These are phyloP conservation scores for Endocarpon pusillum DNA, from an alignment of 495 filamentous ascomycete genomes.

Conservation along the genomic window DNA sequence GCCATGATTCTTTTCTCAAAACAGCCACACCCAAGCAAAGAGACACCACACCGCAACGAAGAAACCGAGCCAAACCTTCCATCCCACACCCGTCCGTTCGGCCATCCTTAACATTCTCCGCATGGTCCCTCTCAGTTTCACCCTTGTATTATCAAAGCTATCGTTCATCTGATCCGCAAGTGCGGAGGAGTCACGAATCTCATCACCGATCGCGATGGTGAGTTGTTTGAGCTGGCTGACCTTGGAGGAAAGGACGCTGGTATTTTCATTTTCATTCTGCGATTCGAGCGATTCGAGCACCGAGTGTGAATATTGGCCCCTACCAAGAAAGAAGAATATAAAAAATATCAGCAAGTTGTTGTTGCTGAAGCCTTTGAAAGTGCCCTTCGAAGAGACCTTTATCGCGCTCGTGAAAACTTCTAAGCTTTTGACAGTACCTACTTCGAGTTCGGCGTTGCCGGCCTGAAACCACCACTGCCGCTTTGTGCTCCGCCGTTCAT, in stretches of 20 bases:
- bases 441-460: slow-evolving; percentile 75
- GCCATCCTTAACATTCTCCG: slow-evolving; percentile 95
- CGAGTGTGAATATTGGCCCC: slow-evolving; percentile 85
- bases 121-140: slow-evolving; percentile 78
- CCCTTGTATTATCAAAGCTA: slow-evolving; percentile 67
- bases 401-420: neutral
- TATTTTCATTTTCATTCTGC: slow-evolving; percentile 84
- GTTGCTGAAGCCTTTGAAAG: neutral
- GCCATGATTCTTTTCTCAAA: slow-evolving; percentile 9
- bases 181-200: slow-evolving; percentile 73
- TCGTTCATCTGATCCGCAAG: slow-evolving; percentile 63
- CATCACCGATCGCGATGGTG: slow-evolving; percentile 81
- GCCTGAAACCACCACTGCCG: slow-evolving; percentile 26
- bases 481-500: slow-evolving; percentile 15
- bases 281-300: slow-evolving; percentile 87
- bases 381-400: neutral
- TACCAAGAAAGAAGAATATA: slow-evolving; percentile 13
- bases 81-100: slow-evolving; percentile 77
- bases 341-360: slow-evolving; percentile 1
- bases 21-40: slow-evolving; percentile 88
- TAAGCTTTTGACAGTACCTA: slow-evolving; percentile 17
- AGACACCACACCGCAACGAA: slow-evolving; percentile 62
- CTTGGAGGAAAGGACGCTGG: slow-evolving; percentile 48
- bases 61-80: slow-evolving; percentile 84
- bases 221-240: slow-evolving; percentile 87